Evolutionary conservation across 768 basidiomycete genomes (phyloP).

Genomic region (Rubroboletus pulcherrimus): DNA sequence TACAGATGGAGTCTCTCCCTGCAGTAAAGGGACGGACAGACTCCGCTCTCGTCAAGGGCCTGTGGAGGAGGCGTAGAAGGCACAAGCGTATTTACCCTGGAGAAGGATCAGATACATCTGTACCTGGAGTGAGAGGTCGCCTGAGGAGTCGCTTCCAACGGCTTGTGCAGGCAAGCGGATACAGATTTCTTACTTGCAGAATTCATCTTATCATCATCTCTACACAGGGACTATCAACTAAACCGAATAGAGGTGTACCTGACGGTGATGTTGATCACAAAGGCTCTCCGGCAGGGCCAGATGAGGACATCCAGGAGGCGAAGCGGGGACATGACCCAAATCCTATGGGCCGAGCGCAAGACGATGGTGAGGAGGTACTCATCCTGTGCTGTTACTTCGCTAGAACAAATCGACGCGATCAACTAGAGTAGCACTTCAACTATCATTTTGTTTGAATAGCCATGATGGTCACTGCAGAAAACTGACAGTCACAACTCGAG

Average conservation of each 20-base stretch:
- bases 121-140: neutral
- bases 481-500: neutral
- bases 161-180: conserved; percentile 15
- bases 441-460: neutral
- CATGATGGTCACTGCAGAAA: neutral
- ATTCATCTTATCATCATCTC: neutral
- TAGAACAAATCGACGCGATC: conserved; percentile 16
- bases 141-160: conserved; percentile 12
- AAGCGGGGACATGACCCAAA: conserved; percentile 3
- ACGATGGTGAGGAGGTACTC: conserved; percentile 19
- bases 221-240: conserved; percentile 8
- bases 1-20: conserved; percentile 7
- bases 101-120: neutral
- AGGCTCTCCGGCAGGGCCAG: neutral
- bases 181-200: neutral
- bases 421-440: neutral
- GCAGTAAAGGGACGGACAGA: neutral
- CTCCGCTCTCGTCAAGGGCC: conserved; percentile 1
- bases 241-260: neutral
- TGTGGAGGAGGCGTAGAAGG: conserved; percentile 12
- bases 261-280: neutral
- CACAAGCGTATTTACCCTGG: neutral
- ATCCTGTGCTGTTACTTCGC: conserved; percentile 28
- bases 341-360: neutral
- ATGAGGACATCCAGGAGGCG: neutral